phyloP scores from a whole-genome alignment of 1,284 basidiomycete genomes.

The Ganoderma sinense region DNA sequence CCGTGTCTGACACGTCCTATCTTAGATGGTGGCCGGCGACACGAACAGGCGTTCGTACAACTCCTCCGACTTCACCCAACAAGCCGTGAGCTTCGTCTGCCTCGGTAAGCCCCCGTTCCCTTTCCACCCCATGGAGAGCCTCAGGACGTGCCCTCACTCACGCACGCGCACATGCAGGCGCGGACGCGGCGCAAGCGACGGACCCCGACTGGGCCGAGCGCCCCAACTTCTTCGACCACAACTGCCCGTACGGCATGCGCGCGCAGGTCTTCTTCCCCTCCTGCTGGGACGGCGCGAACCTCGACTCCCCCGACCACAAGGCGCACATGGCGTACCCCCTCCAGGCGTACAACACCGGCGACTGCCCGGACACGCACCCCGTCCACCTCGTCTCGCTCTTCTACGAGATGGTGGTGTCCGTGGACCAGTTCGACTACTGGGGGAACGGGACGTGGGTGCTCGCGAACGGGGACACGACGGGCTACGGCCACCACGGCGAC shows the following conservation, averaged over 20 bases:
- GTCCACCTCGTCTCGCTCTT: conserved; percentile 41
- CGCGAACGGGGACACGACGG: conserved; percentile 40
- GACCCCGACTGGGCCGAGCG: conserved; percentile 37
- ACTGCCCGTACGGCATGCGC: conserved; percentile 48
- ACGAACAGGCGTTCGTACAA: conserved; percentile 44
- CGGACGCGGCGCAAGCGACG: conserved; percentile 36
- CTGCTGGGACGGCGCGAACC: conserved; percentile 53
- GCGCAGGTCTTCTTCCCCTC: conserved; percentile 52
- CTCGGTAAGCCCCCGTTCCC: conserved; percentile 34
- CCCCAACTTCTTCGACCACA: conserved; percentile 38
- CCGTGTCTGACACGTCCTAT: conserved; percentile 22
- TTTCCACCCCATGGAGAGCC: background rate
- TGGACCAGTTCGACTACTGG: conserved; percentile 32
- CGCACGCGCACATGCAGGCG: conserved; percentile 33
- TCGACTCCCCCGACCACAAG: conserved; percentile 58
- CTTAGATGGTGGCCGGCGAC: conserved; percentile 50
- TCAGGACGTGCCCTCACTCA: background rate
- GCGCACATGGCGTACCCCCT: conserved; percentile 60
- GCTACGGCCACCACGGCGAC: conserved; percentile 42
- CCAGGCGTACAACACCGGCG: conserved; percentile 38
- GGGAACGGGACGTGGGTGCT: conserved; percentile 40
- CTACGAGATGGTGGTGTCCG: conserved; percentile 37
- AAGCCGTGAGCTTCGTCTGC: conserved; percentile 50
- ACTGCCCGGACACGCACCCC: conserved; percentile 40
- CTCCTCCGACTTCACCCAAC: conserved; percentile 43